Evolutionary conservation across 164 flowering plant species (phyloP).

Genomic region (Akebia trifoliata): DNA sequence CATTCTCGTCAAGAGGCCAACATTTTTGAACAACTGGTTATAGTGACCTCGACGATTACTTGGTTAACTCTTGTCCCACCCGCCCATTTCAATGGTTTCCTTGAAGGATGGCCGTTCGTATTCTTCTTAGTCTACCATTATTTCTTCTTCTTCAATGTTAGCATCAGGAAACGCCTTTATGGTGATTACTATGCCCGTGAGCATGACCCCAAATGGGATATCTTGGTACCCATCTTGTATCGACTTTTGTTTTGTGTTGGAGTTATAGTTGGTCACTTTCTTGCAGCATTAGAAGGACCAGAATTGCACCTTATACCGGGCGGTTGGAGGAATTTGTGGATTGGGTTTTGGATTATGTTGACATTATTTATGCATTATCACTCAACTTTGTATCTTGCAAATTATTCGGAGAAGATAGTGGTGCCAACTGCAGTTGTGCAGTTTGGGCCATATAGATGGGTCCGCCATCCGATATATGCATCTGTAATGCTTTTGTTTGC

Average conservation of each 20-base stretch:
- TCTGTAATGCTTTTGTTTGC: conserved; percentile 69
- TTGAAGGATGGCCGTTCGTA: conserved; percentile 88
- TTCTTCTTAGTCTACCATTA: conserved; percentile 82
- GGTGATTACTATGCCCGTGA: conserved; percentile 58
- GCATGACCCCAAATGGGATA: conserved; percentile 88
- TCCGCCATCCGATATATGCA: conserved; percentile 85
- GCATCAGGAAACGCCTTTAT: conserved; percentile 64
- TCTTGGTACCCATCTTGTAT: conserved; percentile 35
- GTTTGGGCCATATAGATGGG: conserved; percentile 90
- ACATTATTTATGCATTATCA: conserved; percentile 67
- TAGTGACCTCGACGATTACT: conserved; percentile 64
- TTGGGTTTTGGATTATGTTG: conserved; percentile 57
- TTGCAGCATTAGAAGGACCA: conserved; percentile 86
- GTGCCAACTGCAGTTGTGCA: conserved; percentile 83
- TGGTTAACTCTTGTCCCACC: conserved; percentile 93
- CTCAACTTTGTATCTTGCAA: conserved; percentile 66
- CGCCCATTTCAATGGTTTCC: conserved; percentile 72
- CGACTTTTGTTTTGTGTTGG: conserved; percentile 50
- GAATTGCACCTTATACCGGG: conserved; percentile 68
- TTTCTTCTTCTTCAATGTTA: conserved; percentile 80
- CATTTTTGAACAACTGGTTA: conserved; percentile 53
- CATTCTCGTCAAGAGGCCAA: conserved; percentile 49
- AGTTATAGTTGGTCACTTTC: conserved; percentile 70
- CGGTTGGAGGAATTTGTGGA: conserved; percentile 56
- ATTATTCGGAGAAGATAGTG: conserved; percentile 83